Evolutionary conservation across 73 alveolate species (phyloP).

Genomic region (Paramecium sonneborni): DNA sequence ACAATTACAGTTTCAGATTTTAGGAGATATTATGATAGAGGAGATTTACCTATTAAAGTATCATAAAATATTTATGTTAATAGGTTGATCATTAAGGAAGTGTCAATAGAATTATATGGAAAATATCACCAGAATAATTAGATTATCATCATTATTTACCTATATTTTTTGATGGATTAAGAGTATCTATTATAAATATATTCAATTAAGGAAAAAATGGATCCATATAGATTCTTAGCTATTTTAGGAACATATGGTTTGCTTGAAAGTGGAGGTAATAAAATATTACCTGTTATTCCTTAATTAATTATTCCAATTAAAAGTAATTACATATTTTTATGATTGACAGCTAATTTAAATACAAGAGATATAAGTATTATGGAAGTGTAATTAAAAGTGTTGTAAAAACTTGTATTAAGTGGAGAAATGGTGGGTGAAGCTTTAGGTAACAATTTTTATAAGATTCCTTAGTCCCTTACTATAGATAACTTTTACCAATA

Average conservation of each 20-base stretch:
- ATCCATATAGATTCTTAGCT: slow-evolving; percentile 99
- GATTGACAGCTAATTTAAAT: slow-evolving; percentile 94
- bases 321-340: slow-evolving; percentile 55
- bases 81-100: slow-evolving; percentile 91
- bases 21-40: slow-evolving; percentile 97
- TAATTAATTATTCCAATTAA: slow-evolving; percentile 95
- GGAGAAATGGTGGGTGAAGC: slow-evolving; percentile 99
- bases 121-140: slow-evolving; percentile 91
- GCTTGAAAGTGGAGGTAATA: slow-evolving; percentile 97
- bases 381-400: slow-evolving; percentile 94
- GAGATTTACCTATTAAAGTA: slow-evolving; percentile 95
- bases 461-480: slow-evolving; percentile 91
- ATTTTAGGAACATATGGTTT: slow-evolving; percentile 97
- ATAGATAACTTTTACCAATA: slow-evolving; percentile 98
- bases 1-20: slow-evolving; percentile 90
- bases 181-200: slow-evolving; percentile 70
- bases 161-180: slow-evolving; percentile 98
- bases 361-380: slow-evolving; percentile 98
- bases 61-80: not conserved
- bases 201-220: slow-evolving; percentile 84
- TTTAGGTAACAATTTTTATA: not conserved
- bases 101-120: slow-evolving; percentile 97
- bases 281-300: slow-evolving; percentile 99
- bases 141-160: slow-evolving; percentile 99
- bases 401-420: slow-evolving; percentile 94